Percentiles rank a stretch among this genome's conserved stretches.
Evolutionary conservation across 1,284 basidiomycete species (phyloP).

Genomic region (Heterobasidion irregulare): DNA sequence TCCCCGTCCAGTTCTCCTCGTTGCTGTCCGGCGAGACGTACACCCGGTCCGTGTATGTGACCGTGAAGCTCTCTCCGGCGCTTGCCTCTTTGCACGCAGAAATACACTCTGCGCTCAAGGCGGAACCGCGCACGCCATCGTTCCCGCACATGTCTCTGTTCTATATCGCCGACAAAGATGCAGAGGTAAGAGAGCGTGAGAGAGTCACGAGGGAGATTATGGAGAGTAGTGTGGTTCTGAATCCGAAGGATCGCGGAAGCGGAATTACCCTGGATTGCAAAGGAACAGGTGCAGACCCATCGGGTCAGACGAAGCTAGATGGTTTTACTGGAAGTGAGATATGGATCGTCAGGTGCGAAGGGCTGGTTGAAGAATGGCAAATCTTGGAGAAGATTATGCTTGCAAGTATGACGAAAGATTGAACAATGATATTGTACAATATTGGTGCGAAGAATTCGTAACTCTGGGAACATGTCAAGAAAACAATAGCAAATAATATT

Average conservation of each 20-base stretch:
- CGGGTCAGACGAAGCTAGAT: conserved; percentile 24
- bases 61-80: conserved; percentile 33
- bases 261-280: conserved; percentile 23
- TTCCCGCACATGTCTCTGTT: conserved; percentile 66
- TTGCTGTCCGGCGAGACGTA: conserved; percentile 51
- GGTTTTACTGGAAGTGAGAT: conserved; percentile 46
- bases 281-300: conserved; percentile 12
- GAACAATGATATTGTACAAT: neutral
- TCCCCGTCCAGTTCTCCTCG: conserved; percentile 40
- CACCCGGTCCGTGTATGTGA: conserved; percentile 62
- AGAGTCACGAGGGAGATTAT: conserved; percentile 27
- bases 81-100: conserved; percentile 40
- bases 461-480: too few relatives aligned
- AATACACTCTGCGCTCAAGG: conserved; percentile 33
- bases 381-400: conserved; percentile 33
- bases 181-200: conserved; percentile 21
- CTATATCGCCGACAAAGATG: conserved; percentile 58
- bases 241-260: conserved; percentile 10
- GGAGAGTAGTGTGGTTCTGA: conserved; percentile 24
- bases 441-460: too few relatives aligned
- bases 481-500: too few relatives aligned
- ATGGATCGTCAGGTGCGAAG: conserved; percentile 57
- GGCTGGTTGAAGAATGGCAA: conserved; percentile 52
- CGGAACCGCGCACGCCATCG: conserved; percentile 37
- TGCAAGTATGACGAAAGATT: neutral